Conservation (phyloP, 768 basidiomycete genomes). For the Leccinum boreale region DNA sequence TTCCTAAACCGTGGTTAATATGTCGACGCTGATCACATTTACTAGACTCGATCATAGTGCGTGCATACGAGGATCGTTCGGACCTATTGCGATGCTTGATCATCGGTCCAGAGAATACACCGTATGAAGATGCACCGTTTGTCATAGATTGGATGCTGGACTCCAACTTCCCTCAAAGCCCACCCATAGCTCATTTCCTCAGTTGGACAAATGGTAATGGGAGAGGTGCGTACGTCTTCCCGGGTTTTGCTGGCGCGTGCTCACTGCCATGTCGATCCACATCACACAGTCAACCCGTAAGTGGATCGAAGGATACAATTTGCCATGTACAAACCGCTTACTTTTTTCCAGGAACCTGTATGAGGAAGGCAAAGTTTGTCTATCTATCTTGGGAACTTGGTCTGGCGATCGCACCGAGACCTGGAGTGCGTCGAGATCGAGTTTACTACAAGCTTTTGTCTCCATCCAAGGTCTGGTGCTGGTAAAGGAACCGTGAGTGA, state of each 20-base stretch:
- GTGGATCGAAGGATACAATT: conserved; percentile 23
- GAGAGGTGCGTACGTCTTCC: conserved; percentile 36
- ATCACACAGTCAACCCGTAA: conserved; percentile 64
- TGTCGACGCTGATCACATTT: conserved; percentile 6
- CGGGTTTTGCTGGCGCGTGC: neutral
- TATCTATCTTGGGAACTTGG: conserved; percentile 92
- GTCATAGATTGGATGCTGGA: conserved; percentile 93
- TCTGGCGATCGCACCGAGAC: conserved; percentile 83
- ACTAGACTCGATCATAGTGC: conserved; percentile 81
- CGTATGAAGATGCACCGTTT: conserved; percentile 93
- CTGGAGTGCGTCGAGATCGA: conserved; percentile 83
- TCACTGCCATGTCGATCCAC: neutral
- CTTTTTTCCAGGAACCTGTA: conserved; percentile 68
- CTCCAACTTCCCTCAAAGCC: conserved; percentile 76
- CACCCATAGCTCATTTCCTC: conserved; percentile 85
- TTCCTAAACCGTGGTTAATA: neutral
- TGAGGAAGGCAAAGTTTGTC: conserved; percentile 92
- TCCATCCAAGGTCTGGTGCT: conserved; percentile 93
- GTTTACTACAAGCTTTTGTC: conserved; percentile 86
- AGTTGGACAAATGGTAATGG: conserved; percentile 96
- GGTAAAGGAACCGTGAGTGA: conserved; percentile 83
- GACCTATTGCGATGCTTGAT: conserved; percentile 88
- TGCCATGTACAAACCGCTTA: neutral
- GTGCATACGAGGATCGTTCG: conserved; percentile 85
- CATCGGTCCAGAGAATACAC: conserved; percentile 90